Evolutionary conservation across 75 land plant genomes (phyloP).

Genomic region (Selaginella tamariscina): DNA sequence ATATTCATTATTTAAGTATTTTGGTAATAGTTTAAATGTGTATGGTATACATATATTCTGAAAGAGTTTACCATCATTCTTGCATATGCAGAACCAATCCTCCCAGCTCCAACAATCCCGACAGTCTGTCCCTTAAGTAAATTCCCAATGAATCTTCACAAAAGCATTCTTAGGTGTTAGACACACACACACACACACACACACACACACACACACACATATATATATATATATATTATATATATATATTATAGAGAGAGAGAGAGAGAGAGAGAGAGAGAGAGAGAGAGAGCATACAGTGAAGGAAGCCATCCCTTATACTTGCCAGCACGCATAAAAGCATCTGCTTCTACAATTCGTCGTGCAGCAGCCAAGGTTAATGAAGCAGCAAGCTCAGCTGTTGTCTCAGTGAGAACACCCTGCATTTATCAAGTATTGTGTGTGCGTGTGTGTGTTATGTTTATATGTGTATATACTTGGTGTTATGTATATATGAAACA

Average conservation of each 20-base stretch:
- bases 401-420: conserved; percentile 97
- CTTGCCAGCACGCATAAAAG: conserved; percentile 92
- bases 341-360: conserved; percentile 91
- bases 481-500: no score
- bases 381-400: conserved; percentile 91
- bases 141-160: conserved; percentile 76
- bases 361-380: conserved; percentile 84
- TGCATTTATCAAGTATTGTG: conserved; percentile 24
- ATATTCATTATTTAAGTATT: neutral
- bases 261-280: no score
- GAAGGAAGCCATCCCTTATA: conserved; percentile 97
- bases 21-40: neutral
- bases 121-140: conserved; percentile 93
- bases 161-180: neutral
- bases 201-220: conserved; percentile 1
- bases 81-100: conserved; percentile 98
- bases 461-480: no score
- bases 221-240: no score
- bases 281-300: conserved; percentile 34
- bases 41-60: neutral
- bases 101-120: conserved; percentile 97
- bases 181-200: neutral
- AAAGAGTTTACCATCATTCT: conserved; percentile 73
- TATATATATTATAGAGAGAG: no score
- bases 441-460: no score